Conservation (phyloP, 2,329 filamentous ascomycete species). For the Dothiorella sarmentorum region DNA sequence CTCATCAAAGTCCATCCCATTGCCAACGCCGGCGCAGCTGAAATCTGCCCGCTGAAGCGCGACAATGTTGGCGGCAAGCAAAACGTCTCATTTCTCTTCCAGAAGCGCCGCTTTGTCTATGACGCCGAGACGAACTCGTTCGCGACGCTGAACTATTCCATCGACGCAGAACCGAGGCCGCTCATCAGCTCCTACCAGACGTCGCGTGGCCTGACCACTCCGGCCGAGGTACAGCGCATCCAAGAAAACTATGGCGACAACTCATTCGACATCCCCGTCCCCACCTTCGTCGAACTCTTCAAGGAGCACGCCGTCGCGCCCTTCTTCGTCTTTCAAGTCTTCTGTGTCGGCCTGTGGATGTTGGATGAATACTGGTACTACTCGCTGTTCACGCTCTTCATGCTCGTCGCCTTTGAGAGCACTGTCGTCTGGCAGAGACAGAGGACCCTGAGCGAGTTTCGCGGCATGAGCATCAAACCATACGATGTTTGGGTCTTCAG, state of each 20-base stretch:
- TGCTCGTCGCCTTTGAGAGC: conserved; percentile 96
- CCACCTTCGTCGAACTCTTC: conserved; percentile 92
- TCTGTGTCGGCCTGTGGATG: conserved; percentile 98
- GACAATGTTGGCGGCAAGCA: conserved; percentile 74
- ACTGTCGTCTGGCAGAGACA: conserved; percentile 99
- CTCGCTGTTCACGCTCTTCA: conserved; percentile 96
- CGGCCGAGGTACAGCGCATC: conserved; percentile 72
- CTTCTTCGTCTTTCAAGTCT: conserved; percentile 99
- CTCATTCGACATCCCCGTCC: conserved; percentile 95
- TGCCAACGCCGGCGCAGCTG: conserved; percentile 81
- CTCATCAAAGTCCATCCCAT: conserved; percentile 91
- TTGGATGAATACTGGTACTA: conserved; percentile 99
- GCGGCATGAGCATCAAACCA: conserved; percentile 98
- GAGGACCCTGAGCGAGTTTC: conserved; percentile 91
- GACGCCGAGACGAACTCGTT: conserved; percentile 70
- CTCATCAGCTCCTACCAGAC: conserved; percentile 73
- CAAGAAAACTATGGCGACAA: conserved; percentile 94
- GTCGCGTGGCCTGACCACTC: conserved; percentile 69
- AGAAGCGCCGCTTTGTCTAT: conserved; percentile 95
- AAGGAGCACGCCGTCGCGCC: conserved; percentile 97
- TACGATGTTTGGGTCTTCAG: conserved; percentile 92
- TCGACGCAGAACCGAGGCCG: conserved; percentile 84
- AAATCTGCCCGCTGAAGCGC: conserved; percentile 78
- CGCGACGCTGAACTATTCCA: conserved; percentile 73
- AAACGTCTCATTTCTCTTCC: conserved; percentile 87